A percentile compares a stretch with the other conserved stretches of the same genome.
phyloP scores from a whole-genome alignment of 371 early-diverging fungal species.

The Mortierella sp. region DNA sequence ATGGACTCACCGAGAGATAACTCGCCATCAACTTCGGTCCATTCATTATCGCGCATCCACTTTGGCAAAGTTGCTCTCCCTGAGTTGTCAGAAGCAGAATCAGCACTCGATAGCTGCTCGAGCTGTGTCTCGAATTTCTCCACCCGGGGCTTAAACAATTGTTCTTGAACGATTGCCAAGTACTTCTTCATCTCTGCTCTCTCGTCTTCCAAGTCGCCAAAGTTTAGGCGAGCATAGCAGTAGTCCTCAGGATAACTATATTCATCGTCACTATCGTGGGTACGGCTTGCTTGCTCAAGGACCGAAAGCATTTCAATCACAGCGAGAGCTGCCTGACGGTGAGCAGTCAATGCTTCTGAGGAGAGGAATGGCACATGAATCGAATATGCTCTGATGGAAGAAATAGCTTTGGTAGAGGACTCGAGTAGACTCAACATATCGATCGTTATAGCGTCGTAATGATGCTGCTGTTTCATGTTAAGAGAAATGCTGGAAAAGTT shows the following conservation, averaged over 20 bases:
- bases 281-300: slow-evolving; percentile 48
- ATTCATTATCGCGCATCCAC: slow-evolving; percentile 39
- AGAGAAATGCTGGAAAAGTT: slow-evolving; percentile 28
- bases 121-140: slow-evolving; percentile 31
- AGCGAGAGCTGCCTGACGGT: slow-evolving; percentile 49
- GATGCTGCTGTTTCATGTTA: slow-evolving; percentile 28
- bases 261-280: slow-evolving; percentile 28
- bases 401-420: slow-evolving; percentile 56
- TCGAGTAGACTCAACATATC: slow-evolving; percentile 53
- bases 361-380: slow-evolving; percentile 53
- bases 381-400: slow-evolving; percentile 57
- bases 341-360: slow-evolving; percentile 33
- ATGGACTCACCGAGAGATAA: slow-evolving; percentile 27
- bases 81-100: not conserved
- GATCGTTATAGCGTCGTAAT: slow-evolving; percentile 36
- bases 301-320: slow-evolving; percentile 58
- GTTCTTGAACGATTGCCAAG: slow-evolving; percentile 51
- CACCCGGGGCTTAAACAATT: slow-evolving; percentile 45
- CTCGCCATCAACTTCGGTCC: slow-evolving; percentile 17
- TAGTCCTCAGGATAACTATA: slow-evolving; percentile 37
- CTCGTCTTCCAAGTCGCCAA: slow-evolving; percentile 46
- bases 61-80: slow-evolving; percentile 12
- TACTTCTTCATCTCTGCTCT: slow-evolving; percentile 54
- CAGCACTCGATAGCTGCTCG: slow-evolving; percentile 21
- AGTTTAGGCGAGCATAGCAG: slow-evolving; percentile 45